Conservation (phyloP, 176 grass and related monocot genomes). For the Phragmites australis region DNA sequence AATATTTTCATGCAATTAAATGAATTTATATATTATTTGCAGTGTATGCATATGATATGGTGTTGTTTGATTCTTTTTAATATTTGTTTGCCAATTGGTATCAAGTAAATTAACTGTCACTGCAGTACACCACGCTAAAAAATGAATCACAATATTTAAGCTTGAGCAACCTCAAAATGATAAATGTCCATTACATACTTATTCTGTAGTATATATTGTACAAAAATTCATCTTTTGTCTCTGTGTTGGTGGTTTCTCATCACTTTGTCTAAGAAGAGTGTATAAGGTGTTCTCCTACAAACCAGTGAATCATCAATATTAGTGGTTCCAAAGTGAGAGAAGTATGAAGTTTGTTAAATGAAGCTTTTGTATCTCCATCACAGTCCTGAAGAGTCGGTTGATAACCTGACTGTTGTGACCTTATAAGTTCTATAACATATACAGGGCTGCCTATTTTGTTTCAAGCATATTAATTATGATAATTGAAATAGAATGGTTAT, state of each 20-base stretch:
- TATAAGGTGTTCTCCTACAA: neutral
- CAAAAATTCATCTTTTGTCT: neutral
- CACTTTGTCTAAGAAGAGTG: neutral
- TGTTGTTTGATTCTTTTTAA: conserved; percentile 17
- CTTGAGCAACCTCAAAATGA: neutral
- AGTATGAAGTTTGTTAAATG: conserved; percentile 5
- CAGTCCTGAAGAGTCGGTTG: conserved; percentile 18
- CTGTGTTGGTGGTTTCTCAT: neutral
- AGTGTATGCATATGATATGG: neutral
- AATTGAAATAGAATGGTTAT: too few species aligned
- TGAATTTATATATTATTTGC: neutral
- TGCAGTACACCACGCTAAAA: neutral
- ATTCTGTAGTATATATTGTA: neutral
- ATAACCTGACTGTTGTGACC: conserved; percentile 13
- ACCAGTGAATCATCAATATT: conserved; percentile 7
- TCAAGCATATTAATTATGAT: too few species aligned
- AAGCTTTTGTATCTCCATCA: neutral
- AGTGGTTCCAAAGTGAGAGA: neutral
- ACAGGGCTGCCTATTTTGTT: conserved; percentile 93
- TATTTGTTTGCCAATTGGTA: conserved; percentile 17
- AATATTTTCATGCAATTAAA: conserved; percentile 1
- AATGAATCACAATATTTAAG: neutral
- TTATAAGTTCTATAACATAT: conserved; percentile 34
- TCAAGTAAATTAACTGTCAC: neutral
- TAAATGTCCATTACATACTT: conserved; percentile 3